phyloP scores from a whole-genome alignment of 306 rosid species.

The Cotoneaster glaucophyllus region DNA sequence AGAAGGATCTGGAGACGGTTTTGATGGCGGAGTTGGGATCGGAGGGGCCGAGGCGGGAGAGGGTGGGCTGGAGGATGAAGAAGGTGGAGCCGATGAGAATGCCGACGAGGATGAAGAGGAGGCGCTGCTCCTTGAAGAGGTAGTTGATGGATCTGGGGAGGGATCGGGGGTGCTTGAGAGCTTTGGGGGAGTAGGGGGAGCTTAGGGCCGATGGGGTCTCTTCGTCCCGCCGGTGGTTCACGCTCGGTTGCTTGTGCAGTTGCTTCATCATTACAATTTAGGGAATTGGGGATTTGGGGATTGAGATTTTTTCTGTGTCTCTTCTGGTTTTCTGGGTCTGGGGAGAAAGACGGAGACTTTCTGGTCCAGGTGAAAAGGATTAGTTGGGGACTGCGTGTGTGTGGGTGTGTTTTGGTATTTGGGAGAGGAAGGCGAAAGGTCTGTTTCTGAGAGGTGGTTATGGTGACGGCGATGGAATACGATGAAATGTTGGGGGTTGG shows the following conservation, averaged over 20 bases:
- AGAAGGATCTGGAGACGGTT: conserved; percentile 21
- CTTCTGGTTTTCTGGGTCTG: background rate
- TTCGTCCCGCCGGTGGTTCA: conserved; percentile 69
- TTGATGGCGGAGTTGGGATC: conserved; percentile 23
- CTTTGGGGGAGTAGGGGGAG: conserved; percentile 72
- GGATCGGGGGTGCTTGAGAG: conserved; percentile 61
- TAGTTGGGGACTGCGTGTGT: background rate
- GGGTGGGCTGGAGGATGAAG: conserved; percentile 74
- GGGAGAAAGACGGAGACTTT: background rate
- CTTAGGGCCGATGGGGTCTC: conserved; percentile 35
- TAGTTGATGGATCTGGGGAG: conserved; percentile 90
- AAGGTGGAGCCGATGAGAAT: conserved; percentile 85
- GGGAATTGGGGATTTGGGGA: background rate
- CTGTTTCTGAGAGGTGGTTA: background rate
- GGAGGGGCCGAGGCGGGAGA: conserved; percentile 60
- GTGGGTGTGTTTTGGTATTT: background rate
- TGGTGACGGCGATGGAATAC: background rate
- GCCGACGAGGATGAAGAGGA: conserved; percentile 74
- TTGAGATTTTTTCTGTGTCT: background rate
- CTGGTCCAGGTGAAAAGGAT: background rate
- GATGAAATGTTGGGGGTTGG: background rate
- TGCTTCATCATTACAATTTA: conserved; percentile 45
- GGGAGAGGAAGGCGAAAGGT: background rate
- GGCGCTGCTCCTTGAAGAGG: conserved; percentile 73
- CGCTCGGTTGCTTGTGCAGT: conserved; percentile 56